These are phyloP conservation scores for Colletotrichum brevisporum DNA, from an alignment of 2,329 filamentous ascomycete species.

Conservation along the genomic window DNA sequence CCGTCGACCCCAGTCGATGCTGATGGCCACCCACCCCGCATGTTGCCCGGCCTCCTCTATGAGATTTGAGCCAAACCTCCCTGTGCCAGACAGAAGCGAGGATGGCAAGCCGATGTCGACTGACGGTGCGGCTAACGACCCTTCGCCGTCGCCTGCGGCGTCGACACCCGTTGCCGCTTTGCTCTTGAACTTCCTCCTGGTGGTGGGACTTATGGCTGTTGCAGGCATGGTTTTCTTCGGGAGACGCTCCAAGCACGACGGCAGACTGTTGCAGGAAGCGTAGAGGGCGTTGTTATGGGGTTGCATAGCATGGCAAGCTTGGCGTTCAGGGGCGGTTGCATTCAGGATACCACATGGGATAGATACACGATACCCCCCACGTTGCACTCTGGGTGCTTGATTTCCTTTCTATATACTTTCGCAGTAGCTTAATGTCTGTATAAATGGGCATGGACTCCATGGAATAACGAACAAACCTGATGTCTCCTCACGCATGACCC, in stretches of 20 bases:
- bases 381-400: not conserved
- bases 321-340: constrained; percentile 30
- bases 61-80: constrained; percentile 49
- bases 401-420: not conserved
- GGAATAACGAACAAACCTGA: no score
- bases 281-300: not conserved
- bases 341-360: constrained; percentile 36
- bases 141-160: not conserved
- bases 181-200: constrained; percentile 30
- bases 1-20: not conserved
- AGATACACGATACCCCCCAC: constrained; percentile 39
- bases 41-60: constrained; percentile 47
- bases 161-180: constrained; percentile 7
- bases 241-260: constrained; percentile 1
- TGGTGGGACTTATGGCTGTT: constrained; percentile 29
- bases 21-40: constrained; percentile 15
- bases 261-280: not conserved
- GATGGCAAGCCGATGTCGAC: constrained; percentile 13
- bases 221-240: constrained; percentile 29
- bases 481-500: no score
- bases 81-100: constrained; percentile 26
- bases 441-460: no score
- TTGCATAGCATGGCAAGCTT: constrained; percentile 24
- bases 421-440: not conserved
- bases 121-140: constrained; percentile 7